Base-by-base conservation (phyloP, 2,329 filamentous ascomycete genomes). In the Rosellinia necatrix region DNA sequence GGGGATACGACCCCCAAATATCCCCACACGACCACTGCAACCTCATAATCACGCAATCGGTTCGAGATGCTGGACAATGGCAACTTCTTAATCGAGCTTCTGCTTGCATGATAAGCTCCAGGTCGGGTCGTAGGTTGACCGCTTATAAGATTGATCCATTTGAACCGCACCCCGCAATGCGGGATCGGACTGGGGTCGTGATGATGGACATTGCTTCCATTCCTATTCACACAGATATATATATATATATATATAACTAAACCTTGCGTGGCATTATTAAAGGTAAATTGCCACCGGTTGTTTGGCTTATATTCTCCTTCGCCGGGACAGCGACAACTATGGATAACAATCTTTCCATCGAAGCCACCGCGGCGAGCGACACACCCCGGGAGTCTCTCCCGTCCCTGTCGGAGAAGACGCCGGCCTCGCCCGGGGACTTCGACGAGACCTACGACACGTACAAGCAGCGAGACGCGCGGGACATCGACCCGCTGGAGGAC, bases 371-470 rank as follows among this genome's bases (percentile, higher is more conserved):
- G 13, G 32, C 44, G 6, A 19, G 22, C 24, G 15, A 35, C 15
- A 17, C 41, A n/a, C 35, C 17, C 17, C 32, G 24, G 17, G 49
- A 37, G 22, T 46, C 59, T 17, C 22, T 21, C n/a, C 60, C 38
- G 5, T 40, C 37, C 12, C 27, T 58, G n/a, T 52, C 32, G 4
- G 51, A 48, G 30, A 57, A 60, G 41, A 50, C 40, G 24, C 15
- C 40, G n/a, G 15, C 72, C 2, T 69, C 64, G 1, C 63, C 67
- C 7, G 64, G 21, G 53, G 64, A 68, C 19, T 60, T 72, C 10
- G 71, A 74, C 44, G 71, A 73, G 22, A 68, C 64, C n/a, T 74
- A 73, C 53, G 65, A 66, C 34, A 63, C 70, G 9, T 74, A 69
- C 64, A 66, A 47, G 44, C 60, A 64, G 42, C 63, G 70, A 58